These are phyloP conservation scores for Prunus campanulata DNA, from an alignment of 306 rosid species.

Conservation along the genomic window DNA sequence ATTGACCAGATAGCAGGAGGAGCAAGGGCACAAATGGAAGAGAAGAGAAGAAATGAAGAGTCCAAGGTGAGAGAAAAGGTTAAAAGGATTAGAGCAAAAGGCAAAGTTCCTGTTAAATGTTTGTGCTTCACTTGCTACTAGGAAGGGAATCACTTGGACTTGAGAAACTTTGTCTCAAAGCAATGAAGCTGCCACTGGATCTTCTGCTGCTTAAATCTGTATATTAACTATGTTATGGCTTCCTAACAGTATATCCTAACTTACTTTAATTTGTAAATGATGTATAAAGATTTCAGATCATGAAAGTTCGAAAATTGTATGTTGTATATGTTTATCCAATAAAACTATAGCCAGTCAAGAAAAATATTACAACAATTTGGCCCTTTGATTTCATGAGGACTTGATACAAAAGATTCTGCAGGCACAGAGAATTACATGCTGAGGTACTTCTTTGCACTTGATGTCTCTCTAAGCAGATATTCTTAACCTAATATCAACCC, in stretches of 20 bases:
- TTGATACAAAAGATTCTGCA: background rate
- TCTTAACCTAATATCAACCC: background rate
- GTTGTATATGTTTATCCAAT: background rate
- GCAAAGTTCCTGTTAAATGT: conserved; percentile 43
- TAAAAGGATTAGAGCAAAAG: conserved; percentile 37
- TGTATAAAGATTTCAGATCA: conserved; percentile 12
- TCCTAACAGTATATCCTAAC: background rate
- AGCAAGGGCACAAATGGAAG: conserved; percentile 57
- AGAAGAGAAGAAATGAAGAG: conserved; percentile 50
- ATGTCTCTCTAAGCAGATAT: background rate
- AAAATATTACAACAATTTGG: background rate
- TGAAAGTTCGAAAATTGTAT: background rate
- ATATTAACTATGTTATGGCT: background rate
- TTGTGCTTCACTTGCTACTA: conserved; percentile 58
- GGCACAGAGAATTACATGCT: background rate
- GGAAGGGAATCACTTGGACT: background rate
- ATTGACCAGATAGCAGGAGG: conserved; percentile 51
- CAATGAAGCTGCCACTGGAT: background rate
- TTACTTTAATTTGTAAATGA: background rate
- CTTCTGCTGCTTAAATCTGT: conserved; percentile 2
- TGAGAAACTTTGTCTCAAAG: too few relatives aligned
- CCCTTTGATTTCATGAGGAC: conserved; percentile 1
- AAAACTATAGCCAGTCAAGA: background rate
- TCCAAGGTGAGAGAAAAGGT: conserved; percentile 42
- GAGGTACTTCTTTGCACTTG: background rate